Evolutionary conservation across 352 stramenopile species (phyloP), one percentile per base, ranked within the genome.

Genomic region (Globisporangium paddicum): DNA sequence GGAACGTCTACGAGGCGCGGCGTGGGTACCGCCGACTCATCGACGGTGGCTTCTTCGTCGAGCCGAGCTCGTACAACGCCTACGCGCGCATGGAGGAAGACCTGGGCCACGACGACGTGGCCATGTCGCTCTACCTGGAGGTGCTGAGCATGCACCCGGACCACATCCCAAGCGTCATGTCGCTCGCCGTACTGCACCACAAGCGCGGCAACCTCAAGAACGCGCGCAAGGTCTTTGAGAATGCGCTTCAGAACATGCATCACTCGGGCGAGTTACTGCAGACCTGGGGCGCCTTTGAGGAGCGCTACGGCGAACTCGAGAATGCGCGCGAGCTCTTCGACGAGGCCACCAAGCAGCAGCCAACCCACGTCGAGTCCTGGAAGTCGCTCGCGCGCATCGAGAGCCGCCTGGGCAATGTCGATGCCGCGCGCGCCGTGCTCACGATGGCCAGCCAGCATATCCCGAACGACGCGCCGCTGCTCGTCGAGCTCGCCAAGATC

Each of bases 41-140:
- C 47, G 83, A 88, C 52, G 82, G 79, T 25, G 84, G 79, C 19
- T 58, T 90, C 23, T 90, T 75, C 55, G 68, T 90, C 38, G 82
- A 95, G 46, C 69, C 83, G 30, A 80, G 82, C 16, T 76, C 75
- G 10, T 95, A 83, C 65, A 92, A 95, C 57, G 84, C 86, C 18
- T 95, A 90, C 60, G 86, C 82, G 14, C 84, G 79, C 61, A 91
- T 95, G 79, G 86, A 95, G 61, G 71, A 91, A 37, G 77, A 92
- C 37, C 54, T 91, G 14, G 86, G 86, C 34, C 86, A 90, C 59
- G 69, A 83, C 13, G 81, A 90, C 41, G 71, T 72, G 40, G 86
- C 86, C 4, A 64, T 85, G 32, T 63, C 66, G 5, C 64, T 95
- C 28, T 95, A 93, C 55, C 48, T 69, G 11, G 74, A 88, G 26